A percentile compares a stretch with the other conserved stretches of the same genome.
Evolutionary conservation across 176 grass and related monocot genomes (phyloP).

Genomic region (Thinopyrum elongatum): DNA sequence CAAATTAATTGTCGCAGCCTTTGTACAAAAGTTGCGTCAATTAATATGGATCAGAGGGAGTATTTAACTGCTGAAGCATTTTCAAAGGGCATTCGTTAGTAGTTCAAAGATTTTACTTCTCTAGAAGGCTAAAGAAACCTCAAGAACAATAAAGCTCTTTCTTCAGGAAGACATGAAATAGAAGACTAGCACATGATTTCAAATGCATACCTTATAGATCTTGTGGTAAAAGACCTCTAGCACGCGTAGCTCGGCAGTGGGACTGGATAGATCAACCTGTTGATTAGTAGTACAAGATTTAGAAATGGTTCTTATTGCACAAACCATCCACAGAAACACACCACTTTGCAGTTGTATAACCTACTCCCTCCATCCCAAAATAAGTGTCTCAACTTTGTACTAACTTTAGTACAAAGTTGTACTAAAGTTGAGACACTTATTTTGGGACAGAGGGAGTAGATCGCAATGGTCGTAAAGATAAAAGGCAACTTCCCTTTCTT

Average conservation of each 20-base stretch:
- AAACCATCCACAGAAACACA: neutral
- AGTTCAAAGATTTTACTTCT: neutral
- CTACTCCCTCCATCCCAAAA: neutral
- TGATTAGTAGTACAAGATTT: slow-evolving; percentile 16
- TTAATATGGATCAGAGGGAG: too few species aligned
- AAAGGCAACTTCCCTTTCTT: neutral
- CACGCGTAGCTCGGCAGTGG: slow-evolving; percentile 76
- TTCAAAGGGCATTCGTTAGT: neutral
- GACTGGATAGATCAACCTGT: slow-evolving; percentile 91
- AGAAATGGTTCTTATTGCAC: neutral
- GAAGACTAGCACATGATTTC: neutral
- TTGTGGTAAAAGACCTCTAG: slow-evolving; percentile 96
- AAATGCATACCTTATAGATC: slow-evolving; percentile 77
- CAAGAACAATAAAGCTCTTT: neutral
- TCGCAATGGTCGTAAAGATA: slow-evolving; percentile 9
- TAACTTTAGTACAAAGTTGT: too few species aligned
- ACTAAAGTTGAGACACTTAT: too few species aligned
- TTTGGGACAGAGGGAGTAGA: neutral
- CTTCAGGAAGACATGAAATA: neutral
- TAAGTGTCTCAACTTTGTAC: too few species aligned
- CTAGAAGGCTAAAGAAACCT: slow-evolving; percentile 8
- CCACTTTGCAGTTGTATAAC: neutral
- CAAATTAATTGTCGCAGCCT: too few species aligned
- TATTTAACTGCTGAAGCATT: slow-evolving; percentile 10
- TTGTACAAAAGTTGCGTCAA: too few species aligned